Percentiles rank a stretch among this genome's conserved stretches.
These are phyloP conservation scores for Colletotrichum nymphaeae DNA, from an alignment of 2,329 filamentous ascomycete species.

Conservation along the genomic window DNA sequence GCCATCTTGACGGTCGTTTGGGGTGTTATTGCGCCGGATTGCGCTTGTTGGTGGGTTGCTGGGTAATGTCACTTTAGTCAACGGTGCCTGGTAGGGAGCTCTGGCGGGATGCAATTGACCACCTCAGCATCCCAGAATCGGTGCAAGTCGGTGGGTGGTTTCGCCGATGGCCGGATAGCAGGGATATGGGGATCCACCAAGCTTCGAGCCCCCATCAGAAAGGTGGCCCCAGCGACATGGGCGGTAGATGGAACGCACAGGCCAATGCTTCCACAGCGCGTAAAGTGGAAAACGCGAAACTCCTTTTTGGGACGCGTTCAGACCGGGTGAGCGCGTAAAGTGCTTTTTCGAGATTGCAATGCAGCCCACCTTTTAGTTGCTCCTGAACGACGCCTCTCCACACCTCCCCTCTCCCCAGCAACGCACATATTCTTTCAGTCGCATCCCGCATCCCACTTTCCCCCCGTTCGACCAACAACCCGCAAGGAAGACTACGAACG, in stretches of 20 bases:
- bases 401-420: slow-evolving; percentile 33
- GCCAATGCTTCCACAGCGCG: slow-evolving; percentile 22
- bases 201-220: not conserved
- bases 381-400: slow-evolving; percentile 29
- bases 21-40: slow-evolving; percentile 26
- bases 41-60: slow-evolving; percentile 25
- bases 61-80: slow-evolving; percentile 23
- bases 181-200: not conserved
- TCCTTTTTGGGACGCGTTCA: slow-evolving; percentile 27
- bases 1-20: slow-evolving; percentile 64
- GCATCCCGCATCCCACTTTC: slow-evolving; percentile 38
- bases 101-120: slow-evolving; percentile 34
- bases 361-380: slow-evolving; percentile 32
- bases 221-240: not conserved
- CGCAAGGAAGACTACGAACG: not conserved
- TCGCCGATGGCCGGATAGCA: slow-evolving; percentile 32
- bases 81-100: slow-evolving; percentile 31
- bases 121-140: slow-evolving; percentile 30
- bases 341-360: slow-evolving; percentile 30
- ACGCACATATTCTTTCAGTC: slow-evolving; percentile 37
- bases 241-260: slow-evolving; percentile 15
- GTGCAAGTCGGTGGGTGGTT: slow-evolving; percentile 36
- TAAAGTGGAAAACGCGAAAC: slow-evolving; percentile 39
- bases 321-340: slow-evolving; percentile 25
- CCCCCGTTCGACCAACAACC: slow-evolving; percentile 26